These are phyloP conservation scores for Blastocystis sp. DNA, from an alignment of 352 stramenopile genomes.

Conservation along the genomic window DNA sequence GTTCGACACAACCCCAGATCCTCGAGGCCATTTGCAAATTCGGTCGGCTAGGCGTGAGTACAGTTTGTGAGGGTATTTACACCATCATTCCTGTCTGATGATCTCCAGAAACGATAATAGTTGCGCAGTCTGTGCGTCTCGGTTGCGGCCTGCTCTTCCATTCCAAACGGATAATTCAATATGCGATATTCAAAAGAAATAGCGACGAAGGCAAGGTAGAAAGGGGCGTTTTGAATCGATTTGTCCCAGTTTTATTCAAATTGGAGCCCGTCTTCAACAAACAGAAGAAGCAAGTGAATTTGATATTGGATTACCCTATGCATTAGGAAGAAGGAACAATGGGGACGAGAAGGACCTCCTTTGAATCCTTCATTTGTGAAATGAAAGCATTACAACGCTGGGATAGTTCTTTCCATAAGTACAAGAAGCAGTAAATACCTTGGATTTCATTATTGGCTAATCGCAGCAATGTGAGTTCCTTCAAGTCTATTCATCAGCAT, in stretches of 20 bases:
- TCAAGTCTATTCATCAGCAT: slow-evolving; percentile 2
- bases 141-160: neutral
- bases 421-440: neutral
- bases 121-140: slow-evolving; percentile 26
- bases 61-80: neutral
- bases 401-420: neutral
- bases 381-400: neutral
- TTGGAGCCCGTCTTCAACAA: neutral
- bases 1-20: slow-evolving; percentile 33
- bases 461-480: neutral
- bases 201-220: neutral
- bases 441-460: slow-evolving; percentile 28
- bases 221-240: neutral
- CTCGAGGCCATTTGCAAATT: slow-evolving; percentile 14
- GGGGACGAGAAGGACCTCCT: neutral
- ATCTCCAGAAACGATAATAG: slow-evolving; percentile 61
- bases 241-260: slow-evolving; percentile 2
- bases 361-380: neutral
- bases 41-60: neutral
- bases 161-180: neutral
- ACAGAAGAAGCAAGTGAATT: neutral
- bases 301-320: slow-evolving; percentile 21
- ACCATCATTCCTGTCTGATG: neutral
- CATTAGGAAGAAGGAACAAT: neutral
- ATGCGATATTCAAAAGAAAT: slow-evolving; percentile 1